These are phyloP conservation scores for Yarrowia keelungensis DNA, from an alignment of 805 yeast species.

Conservation along the genomic window DNA sequence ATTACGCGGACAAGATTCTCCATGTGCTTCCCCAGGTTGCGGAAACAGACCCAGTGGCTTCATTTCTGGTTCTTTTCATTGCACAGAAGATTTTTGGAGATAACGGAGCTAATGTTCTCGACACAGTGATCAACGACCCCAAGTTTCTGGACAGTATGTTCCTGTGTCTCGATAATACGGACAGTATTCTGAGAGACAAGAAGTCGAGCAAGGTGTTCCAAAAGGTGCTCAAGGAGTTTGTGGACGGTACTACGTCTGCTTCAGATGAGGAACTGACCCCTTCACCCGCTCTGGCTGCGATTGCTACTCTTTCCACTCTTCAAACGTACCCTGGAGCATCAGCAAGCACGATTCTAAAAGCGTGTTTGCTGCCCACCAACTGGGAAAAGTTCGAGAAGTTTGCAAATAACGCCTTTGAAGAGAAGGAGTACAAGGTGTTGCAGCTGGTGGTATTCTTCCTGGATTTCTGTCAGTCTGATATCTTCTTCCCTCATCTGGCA, in stretches of 20 bases:
- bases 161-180: constrained; percentile 10
- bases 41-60: constrained; percentile 16
- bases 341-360: background rate
- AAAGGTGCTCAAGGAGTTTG: constrained; percentile 72
- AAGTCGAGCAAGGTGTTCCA: constrained; percentile 58
- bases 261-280: constrained; percentile 12
- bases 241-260: constrained; percentile 47
- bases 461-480: constrained; percentile 22
- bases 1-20: constrained; percentile 21
- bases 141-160: constrained; percentile 11
- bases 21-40: constrained; percentile 23
- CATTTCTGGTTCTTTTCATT: constrained; percentile 18
- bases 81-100: constrained; percentile 31
- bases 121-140: constrained; percentile 11
- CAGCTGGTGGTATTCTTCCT: constrained; percentile 32
- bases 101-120: constrained; percentile 29
- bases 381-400: constrained; percentile 16
- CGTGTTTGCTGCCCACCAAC: constrained; percentile 8
- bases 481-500: constrained; percentile 13
- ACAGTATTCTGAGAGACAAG: constrained; percentile 8
- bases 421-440: constrained; percentile 14
- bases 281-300: constrained; percentile 22
- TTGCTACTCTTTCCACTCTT: constrained; percentile 20
- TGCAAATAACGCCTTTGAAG: background rate
- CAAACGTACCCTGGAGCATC: constrained; percentile 38